Evolutionary conservation across 2,329 filamentous ascomycete species (phyloP), one percentile per base, ranked within the genome.

Genomic region (Talaromyces sp.): DNA sequence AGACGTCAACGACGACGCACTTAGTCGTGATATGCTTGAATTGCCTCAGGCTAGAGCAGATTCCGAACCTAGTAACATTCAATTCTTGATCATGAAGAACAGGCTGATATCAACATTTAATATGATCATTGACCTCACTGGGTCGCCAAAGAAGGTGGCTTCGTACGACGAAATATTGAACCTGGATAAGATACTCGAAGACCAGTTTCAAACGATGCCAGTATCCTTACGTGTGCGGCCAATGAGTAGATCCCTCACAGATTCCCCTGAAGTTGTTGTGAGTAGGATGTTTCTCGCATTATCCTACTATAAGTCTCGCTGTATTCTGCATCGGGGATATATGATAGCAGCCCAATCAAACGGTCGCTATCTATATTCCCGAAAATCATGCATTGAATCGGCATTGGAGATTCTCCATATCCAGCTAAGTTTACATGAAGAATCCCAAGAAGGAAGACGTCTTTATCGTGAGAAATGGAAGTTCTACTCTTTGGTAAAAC

Each of bases 1-100:
- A 1, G 79, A 79, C 63, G 65, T 79, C 1, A 58, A 64, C 2
- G 75, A 79, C 31, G 68, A 71, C 5, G 77, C 79, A 52, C 66
- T 79, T 32, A 60, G 73, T 50, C 73, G 76, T 41, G 64, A 74
- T 7, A 74, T 66, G 32, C 60, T 56, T 24, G 64, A 70, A 59
- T 58, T 74, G 29, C 69, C 70, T 19, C 63, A 62, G n/a, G 35
- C 67, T n/a, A 57, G 71, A 46, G 65, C 70, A 7, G 59, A 50
- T 12, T 32, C 48, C 12, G 63, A 65, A n/a, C 64, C 65, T 24
- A 54, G 24, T 3, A 27, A 46, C 26, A 41, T 62, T 26, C 54
- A 48, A 9, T 62, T 59, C 19, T 21, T 59, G 5, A 52, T 35
- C 11, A 56, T 56, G 26, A 62, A 62, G 21, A 60, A 60, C n/a